Evolutionary conservation across 2,329 filamentous ascomycete genomes (phyloP), one percentile per base, ranked within the genome.

Genomic region (Hawksworthiomyces lignivorus): DNA sequence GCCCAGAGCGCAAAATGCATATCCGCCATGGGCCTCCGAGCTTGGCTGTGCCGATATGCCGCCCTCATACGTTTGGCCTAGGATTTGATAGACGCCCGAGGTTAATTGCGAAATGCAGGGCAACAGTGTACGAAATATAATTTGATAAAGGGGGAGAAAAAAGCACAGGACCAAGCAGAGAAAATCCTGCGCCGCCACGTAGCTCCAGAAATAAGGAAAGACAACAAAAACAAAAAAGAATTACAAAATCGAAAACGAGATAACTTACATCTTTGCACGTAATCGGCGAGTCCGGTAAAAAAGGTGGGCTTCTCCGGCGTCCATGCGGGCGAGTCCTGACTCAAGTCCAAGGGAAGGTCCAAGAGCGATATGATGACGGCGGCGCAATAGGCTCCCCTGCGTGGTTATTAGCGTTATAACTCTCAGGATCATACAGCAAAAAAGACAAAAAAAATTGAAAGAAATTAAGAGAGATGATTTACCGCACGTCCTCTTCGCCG

Each of bases 1-100:
- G 42, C 84, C 92, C 45, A 98, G 68, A 43, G 86, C 89, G 64
- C 90, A 96, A 64, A 97, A 97, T 20, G 90, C 87, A 66, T 97
- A 98, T 50, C 87, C 92, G 47, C 92, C 92, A 64, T 98, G 92
- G 41, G 90, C 92, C 71, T 98, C 92, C 49, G 84, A 81, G 46
- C 82, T 83, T 39, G 89, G 92, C 49, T 83, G 82, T 43, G 80
- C 84, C 50, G 86, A 89, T 52, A 98, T 88, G 36, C 92, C 92
- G 50, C 92, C 92, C 67, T 98, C 92, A 62, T 84, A 96, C 10
- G 87, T 94, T 72, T 97, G 90, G 60, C 85, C 84, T 87, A 50
- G 31, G 19, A 28, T 17, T 15, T 24, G 27, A 30, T 20, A 20
- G n/a, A n/a, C n/a, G n/a, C n/a, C n/a, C n/a, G n/a, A n/a, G n/a